Conservation (phyloP, 208 protist species). For the Blechomonas ayalai region DNA sequence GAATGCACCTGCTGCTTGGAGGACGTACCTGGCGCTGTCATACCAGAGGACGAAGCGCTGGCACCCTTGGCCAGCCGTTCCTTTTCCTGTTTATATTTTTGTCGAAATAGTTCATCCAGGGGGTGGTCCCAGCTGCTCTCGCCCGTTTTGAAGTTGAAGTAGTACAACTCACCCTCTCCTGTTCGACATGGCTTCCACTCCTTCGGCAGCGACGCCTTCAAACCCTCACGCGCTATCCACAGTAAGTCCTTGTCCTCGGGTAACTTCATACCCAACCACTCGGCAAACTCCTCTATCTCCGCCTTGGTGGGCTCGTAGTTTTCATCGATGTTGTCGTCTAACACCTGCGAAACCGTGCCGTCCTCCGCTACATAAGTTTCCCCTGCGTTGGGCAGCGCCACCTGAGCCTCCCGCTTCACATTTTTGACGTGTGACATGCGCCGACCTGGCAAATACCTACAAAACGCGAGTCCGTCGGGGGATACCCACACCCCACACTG, state of each 20-base stretch:
- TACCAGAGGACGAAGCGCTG: no score
- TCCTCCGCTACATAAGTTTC: constrained; percentile 76
- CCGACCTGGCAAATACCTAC: neutral
- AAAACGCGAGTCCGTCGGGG: neutral
- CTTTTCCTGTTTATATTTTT: constrained; percentile 75
- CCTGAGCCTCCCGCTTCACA: constrained; percentile 6
- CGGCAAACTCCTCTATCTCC: constrained; percentile 90
- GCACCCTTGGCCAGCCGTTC: no score
- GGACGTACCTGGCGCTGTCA: no score
- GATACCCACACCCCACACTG: no score
- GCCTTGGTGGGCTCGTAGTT: constrained; percentile 89
- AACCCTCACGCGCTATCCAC: constrained; percentile 89
- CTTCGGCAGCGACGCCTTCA: constrained; percentile 91
- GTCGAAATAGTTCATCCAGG: constrained; percentile 83
- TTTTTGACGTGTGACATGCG: constrained; percentile 3
- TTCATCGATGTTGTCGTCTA: constrained; percentile 78
- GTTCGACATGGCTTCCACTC: constrained; percentile 94
- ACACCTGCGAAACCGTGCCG: constrained; percentile 81
- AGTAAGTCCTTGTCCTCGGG: constrained; percentile 86
- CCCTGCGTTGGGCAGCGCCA: constrained; percentile 39
- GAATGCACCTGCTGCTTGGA: no score
- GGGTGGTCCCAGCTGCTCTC: constrained; percentile 95
- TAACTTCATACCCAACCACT: constrained; percentile 90
- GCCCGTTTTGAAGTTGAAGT: constrained; percentile 95
- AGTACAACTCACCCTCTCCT: constrained; percentile 90